Percentiles rank a stretch among this genome's conserved stretches.
Conservation (phyloP, 805 yeast species). For the Lipomyces starkeyi region DNA sequence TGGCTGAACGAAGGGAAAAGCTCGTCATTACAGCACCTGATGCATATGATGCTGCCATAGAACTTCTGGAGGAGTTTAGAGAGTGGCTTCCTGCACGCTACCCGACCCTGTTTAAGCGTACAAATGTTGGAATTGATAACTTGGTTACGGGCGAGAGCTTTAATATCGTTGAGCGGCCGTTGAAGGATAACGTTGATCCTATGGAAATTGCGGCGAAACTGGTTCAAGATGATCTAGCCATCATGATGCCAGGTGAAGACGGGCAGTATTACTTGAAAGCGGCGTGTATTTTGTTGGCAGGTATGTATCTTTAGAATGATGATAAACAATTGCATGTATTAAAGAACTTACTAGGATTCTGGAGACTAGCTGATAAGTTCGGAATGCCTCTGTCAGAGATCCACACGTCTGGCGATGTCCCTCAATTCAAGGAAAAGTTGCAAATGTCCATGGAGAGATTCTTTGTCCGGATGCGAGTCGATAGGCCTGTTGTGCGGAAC, state of each 20-base stretch:
- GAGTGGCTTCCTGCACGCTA: conserved; percentile 61
- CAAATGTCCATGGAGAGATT: conserved; percentile 70
- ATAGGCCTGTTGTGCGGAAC: conserved; percentile 69
- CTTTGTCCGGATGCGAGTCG: conserved; percentile 61
- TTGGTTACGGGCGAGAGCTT: conserved; percentile 60
- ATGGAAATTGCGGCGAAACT: conserved; percentile 62
- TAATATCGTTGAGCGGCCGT: conserved; percentile 45
- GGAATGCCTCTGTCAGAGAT: conserved; percentile 61
- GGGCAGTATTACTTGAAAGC: conserved; percentile 64
- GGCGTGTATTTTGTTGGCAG: conserved; percentile 69
- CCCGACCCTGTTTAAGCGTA: conserved; percentile 57
- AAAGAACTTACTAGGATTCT: conserved; percentile 48
- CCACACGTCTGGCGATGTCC: conserved; percentile 72
- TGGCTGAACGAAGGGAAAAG: conserved; percentile 55
- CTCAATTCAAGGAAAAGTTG: conserved; percentile 64
- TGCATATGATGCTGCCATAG: conserved; percentile 55
- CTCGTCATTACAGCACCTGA: conserved; percentile 45
- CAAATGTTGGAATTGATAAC: conserved; percentile 57
- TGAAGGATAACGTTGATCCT: conserved; percentile 55
- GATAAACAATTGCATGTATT: neutral
- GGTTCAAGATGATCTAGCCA: conserved; percentile 70
- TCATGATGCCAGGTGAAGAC: conserved; percentile 64
- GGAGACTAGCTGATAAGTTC: conserved; percentile 68
- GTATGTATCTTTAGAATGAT: conserved; percentile 38
- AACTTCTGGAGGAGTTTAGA: conserved; percentile 59